A percentile compares a stretch with the other conserved stretches of the same genome.
Conservation (phyloP, 2,329 filamentous ascomycete genomes). For the Canariomyces notabilis region DNA sequence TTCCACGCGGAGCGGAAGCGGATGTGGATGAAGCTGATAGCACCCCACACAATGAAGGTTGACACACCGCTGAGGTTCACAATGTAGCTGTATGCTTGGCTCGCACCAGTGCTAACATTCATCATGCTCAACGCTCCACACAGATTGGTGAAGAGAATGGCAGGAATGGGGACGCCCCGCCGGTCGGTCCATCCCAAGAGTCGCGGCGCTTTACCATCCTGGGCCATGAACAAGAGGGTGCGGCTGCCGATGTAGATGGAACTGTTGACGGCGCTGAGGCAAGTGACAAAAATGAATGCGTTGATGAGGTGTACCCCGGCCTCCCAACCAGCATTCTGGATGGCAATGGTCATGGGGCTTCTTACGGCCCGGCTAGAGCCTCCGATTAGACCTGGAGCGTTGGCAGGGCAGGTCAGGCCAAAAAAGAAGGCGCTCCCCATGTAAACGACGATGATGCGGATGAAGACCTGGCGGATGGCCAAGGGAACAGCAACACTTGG, state of each 20-base stretch:
- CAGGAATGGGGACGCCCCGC: slow-evolving; percentile 57
- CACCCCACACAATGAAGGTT: slow-evolving; percentile 67
- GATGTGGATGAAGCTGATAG: slow-evolving; percentile 66
- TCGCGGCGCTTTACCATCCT: slow-evolving; percentile 64
- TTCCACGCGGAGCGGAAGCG: slow-evolving; percentile 63
- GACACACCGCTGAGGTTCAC: slow-evolving; percentile 66
- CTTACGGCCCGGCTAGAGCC: slow-evolving; percentile 59
- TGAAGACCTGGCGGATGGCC: slow-evolving; percentile 56
- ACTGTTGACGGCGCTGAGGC: slow-evolving; percentile 66
- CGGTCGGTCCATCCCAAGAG: slow-evolving; percentile 64
- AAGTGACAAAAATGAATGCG: slow-evolving; percentile 69
- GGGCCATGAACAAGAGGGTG: slow-evolving; percentile 71
- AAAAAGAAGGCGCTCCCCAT: slow-evolving; percentile 72
- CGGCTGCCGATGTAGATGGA: slow-evolving; percentile 74
- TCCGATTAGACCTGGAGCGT: slow-evolving; percentile 59
- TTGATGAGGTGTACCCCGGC: slow-evolving; percentile 73
- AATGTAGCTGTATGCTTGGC: slow-evolving; percentile 62
- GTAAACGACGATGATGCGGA: slow-evolving; percentile 58
- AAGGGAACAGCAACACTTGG: slow-evolving; percentile 51
- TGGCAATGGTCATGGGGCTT: slow-evolving; percentile 68
- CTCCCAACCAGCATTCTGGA: slow-evolving; percentile 69
- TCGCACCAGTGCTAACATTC: slow-evolving; percentile 63
- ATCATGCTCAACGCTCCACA: slow-evolving; percentile 71
- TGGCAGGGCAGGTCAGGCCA: slow-evolving; percentile 66
- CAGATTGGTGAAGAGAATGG: slow-evolving; percentile 62